Evolutionary conservation across 140 eudicot species (phyloP).

Genomic region (Senecio squalidus): DNA sequence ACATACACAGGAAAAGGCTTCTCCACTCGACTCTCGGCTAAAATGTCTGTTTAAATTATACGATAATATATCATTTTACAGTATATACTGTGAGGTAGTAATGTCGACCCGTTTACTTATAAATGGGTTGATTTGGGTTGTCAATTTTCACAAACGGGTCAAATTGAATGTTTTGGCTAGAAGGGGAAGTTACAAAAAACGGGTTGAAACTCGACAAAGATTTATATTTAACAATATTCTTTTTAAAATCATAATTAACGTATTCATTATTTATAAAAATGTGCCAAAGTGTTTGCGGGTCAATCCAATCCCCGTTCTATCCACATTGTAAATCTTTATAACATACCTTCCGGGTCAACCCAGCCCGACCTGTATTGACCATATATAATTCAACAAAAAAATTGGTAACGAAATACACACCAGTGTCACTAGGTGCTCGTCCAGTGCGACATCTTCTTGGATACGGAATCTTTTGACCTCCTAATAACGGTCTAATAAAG

Average conservation of each 20-base stretch:
- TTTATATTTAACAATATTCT: not conserved
- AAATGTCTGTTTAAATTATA: slow-evolving; percentile 40
- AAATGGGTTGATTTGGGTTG: not conserved
- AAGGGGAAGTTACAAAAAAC: too few relatives aligned
- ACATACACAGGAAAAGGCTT: slow-evolving; percentile 87
- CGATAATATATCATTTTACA: not conserved
- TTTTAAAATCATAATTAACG: too few relatives aligned
- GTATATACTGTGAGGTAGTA: not conserved
- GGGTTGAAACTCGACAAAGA: not conserved
- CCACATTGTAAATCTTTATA: too few relatives aligned
- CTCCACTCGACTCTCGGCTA: slow-evolving; percentile 80
- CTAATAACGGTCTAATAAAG: slow-evolving; percentile 63
- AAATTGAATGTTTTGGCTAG: not conserved
- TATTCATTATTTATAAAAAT: too few relatives aligned
- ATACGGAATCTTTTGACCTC: slow-evolving; percentile 67
- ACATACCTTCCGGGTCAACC: too few relatives aligned
- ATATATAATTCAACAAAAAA: not conserved
- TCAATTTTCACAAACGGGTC: not conserved
- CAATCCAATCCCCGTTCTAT: not conserved
- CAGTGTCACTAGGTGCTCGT: slow-evolving; percentile 71
- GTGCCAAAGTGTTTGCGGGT: not conserved
- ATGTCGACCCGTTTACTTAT: not conserved
- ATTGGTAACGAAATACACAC: slow-evolving; percentile 23
- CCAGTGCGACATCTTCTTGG: slow-evolving; percentile 97
- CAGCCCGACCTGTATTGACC: not conserved